phyloP scores from a whole-genome alignment of 192 early-diverging fungal genomes.

The Martensiomyces pterosporus region DNA sequence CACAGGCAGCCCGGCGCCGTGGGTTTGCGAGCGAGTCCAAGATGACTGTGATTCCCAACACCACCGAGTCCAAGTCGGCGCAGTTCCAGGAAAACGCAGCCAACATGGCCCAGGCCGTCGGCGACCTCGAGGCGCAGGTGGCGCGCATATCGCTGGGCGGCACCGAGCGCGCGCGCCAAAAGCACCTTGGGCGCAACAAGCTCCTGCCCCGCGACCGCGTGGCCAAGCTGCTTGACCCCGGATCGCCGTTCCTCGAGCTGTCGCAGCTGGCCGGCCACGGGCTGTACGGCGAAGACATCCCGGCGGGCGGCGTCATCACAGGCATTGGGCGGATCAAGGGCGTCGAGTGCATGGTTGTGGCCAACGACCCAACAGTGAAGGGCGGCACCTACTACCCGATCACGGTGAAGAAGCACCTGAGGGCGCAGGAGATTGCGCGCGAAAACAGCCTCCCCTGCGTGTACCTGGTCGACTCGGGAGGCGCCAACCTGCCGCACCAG shows the following conservation, averaged over 20 bases:
- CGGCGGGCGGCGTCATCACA: conserved; percentile 88
- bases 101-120: conserved; percentile 29
- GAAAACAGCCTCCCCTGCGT: conserved; percentile 94
- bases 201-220: conserved; percentile 84
- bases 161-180: conserved; percentile 72
- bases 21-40: neutral
- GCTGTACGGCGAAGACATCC: conserved; percentile 81
- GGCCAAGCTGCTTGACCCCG: conserved; percentile 26
- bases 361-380: conserved; percentile 97
- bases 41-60: conserved; percentile 38
- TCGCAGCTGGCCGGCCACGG: conserved; percentile 88
- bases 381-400: conserved; percentile 97
- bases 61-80: conserved; percentile 21
- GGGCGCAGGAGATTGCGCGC: conserved; percentile 93
- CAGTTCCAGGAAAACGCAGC: conserved; percentile 39
- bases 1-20: conserved; percentile 1
- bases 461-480: conserved; percentile 93
- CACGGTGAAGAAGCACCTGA: conserved; percentile 94
- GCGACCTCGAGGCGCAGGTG: conserved; percentile 29
- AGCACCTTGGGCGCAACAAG: conserved; percentile 82
- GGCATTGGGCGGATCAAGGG: conserved; percentile 92
- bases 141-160: conserved; percentile 59
- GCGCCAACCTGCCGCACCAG: conserved; percentile 91
- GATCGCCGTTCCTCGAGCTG: conserved; percentile 92
- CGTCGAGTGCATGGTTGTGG: conserved; percentile 93